Evolutionary conservation across 2,329 filamentous ascomycete genomes (phyloP).

Genomic region (Pyrenochaeta sp.): DNA sequence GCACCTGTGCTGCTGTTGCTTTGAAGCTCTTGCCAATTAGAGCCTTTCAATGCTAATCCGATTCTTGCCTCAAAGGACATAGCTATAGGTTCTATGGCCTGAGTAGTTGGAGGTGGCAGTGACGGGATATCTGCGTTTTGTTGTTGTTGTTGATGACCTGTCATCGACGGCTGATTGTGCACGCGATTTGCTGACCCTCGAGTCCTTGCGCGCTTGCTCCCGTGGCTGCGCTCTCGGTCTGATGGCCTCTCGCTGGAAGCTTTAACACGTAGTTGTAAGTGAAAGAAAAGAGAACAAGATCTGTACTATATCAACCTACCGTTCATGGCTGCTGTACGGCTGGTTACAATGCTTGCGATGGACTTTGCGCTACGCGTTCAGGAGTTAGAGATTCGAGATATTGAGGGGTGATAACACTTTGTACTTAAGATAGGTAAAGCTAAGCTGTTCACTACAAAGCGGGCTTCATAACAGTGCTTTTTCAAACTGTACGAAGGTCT

Average conservation of each 20-base stretch:
- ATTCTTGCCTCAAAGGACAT: slow-evolving; percentile 25
- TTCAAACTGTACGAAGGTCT: too few relatives aligned
- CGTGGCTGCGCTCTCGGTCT: background rate
- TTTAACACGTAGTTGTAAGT: background rate
- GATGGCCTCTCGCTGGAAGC: background rate
- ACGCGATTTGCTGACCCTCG: too few relatives aligned
- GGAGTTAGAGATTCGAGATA: too few relatives aligned
- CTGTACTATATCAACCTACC: background rate
- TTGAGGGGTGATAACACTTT: too few relatives aligned
- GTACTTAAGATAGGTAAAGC: too few relatives aligned
- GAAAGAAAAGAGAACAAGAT: background rate
- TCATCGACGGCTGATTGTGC: too few relatives aligned
- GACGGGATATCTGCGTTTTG: background rate
- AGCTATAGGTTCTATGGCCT: slow-evolving; percentile 5
- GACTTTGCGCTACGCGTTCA: too few relatives aligned
- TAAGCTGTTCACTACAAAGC: too few relatives aligned
- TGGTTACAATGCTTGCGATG: too few relatives aligned
- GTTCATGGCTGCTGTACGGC: background rate
- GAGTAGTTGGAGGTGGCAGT: background rate
- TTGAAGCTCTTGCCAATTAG: slow-evolving; percentile 23
- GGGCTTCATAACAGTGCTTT: too few relatives aligned
- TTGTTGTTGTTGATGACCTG: background rate
- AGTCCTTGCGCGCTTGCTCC: background rate
- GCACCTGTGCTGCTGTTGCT: background rate
- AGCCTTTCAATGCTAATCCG: slow-evolving; percentile 18